phyloP scores from a whole-genome alignment of 805 yeast genomes.

The Clavispora carvajalis region DNA sequence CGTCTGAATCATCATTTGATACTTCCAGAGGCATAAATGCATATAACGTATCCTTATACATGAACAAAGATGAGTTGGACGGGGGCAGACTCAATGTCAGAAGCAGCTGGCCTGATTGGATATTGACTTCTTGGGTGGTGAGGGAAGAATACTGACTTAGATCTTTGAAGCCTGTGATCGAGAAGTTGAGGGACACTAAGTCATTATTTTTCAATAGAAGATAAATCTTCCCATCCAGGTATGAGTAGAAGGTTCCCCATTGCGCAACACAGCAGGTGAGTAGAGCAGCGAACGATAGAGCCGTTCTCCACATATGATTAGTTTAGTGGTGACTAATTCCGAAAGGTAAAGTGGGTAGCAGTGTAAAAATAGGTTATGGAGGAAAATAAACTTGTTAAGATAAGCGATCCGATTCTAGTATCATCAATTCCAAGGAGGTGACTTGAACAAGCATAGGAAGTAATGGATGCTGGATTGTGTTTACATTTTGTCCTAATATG shows the following conservation, averaged over 20 bases:
- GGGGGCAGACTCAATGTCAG: slow-evolving; percentile 28
- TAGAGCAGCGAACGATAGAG: background rate
- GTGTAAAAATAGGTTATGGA: background rate
- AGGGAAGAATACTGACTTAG: slow-evolving; percentile 3
- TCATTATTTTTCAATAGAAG: slow-evolving; percentile 33
- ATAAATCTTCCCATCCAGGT: slow-evolving; percentile 28
- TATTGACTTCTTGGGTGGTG: slow-evolving; percentile 11
- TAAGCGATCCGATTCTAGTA: no score
- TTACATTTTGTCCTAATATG: background rate
- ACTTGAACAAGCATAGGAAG: background rate
- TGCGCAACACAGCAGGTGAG: slow-evolving; percentile 4
- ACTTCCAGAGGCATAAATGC: slow-evolving; percentile 18
- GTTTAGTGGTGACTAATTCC: background rate
- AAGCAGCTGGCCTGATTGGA: slow-evolving; percentile 19
- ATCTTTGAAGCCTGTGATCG: slow-evolving; percentile 25
- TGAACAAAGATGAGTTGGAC: slow-evolving; percentile 25
- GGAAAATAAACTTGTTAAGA: background rate
- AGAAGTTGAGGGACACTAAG: slow-evolving; percentile 30
- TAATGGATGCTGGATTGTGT: background rate
- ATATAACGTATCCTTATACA: slow-evolving; percentile 24
- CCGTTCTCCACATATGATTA: background rate
- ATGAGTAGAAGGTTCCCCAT: slow-evolving; percentile 35
- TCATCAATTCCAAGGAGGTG: background rate
- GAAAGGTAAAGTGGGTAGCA: background rate
- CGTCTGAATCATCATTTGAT: slow-evolving; percentile 5